Conservation (phyloP, 257 asterid genomes). For the Nicotiana attenuata region DNA sequence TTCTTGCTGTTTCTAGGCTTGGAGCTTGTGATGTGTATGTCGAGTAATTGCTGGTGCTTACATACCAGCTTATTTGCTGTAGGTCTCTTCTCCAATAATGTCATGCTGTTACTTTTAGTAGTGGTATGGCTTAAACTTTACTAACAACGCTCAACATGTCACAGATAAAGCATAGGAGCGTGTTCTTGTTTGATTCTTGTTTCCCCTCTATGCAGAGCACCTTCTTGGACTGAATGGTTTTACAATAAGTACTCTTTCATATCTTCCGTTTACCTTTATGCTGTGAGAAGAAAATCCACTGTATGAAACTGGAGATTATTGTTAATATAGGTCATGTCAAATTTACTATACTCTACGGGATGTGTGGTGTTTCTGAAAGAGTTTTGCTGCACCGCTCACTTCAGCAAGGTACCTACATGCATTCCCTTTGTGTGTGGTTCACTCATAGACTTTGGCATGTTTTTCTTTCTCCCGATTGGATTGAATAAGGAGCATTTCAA, state of each 20-base stretch:
- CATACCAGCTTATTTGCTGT: constrained; percentile 76
- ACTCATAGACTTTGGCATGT: neutral
- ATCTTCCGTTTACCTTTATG: neutral
- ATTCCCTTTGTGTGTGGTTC: neutral
- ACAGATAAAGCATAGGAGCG: constrained; percentile 80
- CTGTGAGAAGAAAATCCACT: neutral
- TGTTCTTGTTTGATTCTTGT: constrained; percentile 80
- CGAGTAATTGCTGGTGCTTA: constrained; percentile 95
- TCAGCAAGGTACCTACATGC: constrained; percentile 65
- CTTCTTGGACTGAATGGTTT: constrained; percentile 94
- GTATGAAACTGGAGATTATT: constrained; percentile 5
- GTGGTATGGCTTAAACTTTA: neutral
- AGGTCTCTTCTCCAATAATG: constrained; percentile 23
- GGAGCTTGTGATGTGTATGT: constrained; percentile 96
- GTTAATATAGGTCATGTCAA: constrained; percentile 70
- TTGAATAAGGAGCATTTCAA: constrained; percentile 4
- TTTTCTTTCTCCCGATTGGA: neutral
- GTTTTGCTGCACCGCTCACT: constrained; percentile 67
- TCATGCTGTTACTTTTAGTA: neutral
- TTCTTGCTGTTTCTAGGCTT: constrained; percentile 51
- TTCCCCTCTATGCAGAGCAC: constrained; percentile 85
- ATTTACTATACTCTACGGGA: constrained; percentile 79
- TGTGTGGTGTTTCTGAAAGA: constrained; percentile 79
- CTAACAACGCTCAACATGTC: constrained; percentile 13
- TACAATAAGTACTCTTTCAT: constrained; percentile 53